Conservation (phyloP, 495 filamentous ascomycete species). For the Melanomma pulvis-pyrius region DNA sequence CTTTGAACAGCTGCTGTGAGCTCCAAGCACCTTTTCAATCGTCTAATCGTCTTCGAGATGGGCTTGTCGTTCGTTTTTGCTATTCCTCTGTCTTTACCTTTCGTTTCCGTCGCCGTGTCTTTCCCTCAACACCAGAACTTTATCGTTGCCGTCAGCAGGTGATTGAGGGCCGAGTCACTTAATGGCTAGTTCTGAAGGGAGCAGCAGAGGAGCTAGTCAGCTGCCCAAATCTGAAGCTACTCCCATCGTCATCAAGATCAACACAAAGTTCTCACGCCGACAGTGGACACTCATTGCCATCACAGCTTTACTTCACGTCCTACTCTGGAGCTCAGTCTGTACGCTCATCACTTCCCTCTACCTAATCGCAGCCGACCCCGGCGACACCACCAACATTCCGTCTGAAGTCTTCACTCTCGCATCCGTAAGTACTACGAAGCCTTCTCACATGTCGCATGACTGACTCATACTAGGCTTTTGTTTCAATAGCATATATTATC, state of each 20-base stretch:
- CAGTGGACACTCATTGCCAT: constrained; percentile 31
- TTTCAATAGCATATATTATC: constrained; percentile 32
- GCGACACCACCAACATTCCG: constrained; percentile 26
- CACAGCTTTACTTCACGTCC: constrained; percentile 29
- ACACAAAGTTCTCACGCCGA: constrained; percentile 22
- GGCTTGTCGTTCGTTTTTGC: constrained; percentile 26
- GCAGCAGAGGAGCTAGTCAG: constrained; percentile 29
- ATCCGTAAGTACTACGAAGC: constrained; percentile 26
- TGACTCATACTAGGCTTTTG: constrained; percentile 28
- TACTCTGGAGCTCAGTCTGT: constrained; percentile 37
- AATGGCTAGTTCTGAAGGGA: constrained; percentile 32
- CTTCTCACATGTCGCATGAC: background rate
- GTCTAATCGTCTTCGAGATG: constrained; percentile 30
- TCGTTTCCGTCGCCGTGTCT: constrained; percentile 4
- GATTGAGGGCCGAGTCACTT: constrained; percentile 20
- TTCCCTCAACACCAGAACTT: background rate
- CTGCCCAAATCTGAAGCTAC: constrained; percentile 22
- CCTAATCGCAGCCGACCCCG: constrained; percentile 22
- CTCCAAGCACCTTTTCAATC: constrained; percentile 14
- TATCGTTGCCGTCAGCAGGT: background rate
- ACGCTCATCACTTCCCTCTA: constrained; percentile 22
- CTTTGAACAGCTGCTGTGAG: constrained; percentile 11
- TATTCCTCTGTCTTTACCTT: background rate
- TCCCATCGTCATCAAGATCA: constrained; percentile 19
- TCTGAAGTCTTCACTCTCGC: constrained; percentile 29